Percentiles rank a stretch among this genome's conserved stretches.
These are phyloP conservation scores for Talaromyces piceae DNA, from an alignment of 2,329 filamentous ascomycete species.

Conservation along the genomic window DNA sequence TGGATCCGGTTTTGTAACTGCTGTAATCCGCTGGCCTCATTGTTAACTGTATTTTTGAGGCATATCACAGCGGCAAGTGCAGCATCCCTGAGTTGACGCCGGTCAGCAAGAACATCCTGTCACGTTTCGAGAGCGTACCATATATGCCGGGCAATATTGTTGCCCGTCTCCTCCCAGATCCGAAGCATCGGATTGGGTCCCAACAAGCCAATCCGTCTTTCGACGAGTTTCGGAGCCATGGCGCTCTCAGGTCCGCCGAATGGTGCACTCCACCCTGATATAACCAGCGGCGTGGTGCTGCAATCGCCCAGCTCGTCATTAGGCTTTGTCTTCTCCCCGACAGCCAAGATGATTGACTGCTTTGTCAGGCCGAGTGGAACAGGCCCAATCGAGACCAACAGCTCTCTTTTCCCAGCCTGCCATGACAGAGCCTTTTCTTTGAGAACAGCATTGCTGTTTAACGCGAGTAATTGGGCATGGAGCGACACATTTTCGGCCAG, in stretches of 20 bases:
- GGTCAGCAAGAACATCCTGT: not conserved
- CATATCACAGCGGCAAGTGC: slow-evolving; percentile 51
- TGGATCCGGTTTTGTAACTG: slow-evolving; percentile 18
- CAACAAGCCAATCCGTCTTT: slow-evolving; percentile 46
- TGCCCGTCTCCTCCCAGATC: slow-evolving; percentile 63
- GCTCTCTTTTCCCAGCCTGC: slow-evolving; percentile 28
- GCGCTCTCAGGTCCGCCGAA: slow-evolving; percentile 34
- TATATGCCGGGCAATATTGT: slow-evolving; percentile 64
- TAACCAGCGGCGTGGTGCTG: slow-evolving; percentile 36
- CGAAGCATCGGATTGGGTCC: slow-evolving; percentile 34
- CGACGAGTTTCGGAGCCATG: slow-evolving; percentile 46
- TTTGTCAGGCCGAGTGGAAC: slow-evolving; percentile 17
- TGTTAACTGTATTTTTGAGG: slow-evolving; percentile 38
- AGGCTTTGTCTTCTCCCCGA: slow-evolving; percentile 13
- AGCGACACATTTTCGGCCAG: slow-evolving; percentile 38
- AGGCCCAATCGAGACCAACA: slow-evolving; percentile 25
- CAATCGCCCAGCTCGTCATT: slow-evolving; percentile 17
- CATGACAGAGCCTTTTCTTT: slow-evolving; percentile 22
- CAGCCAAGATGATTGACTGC: slow-evolving; percentile 21
- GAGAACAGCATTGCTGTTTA: slow-evolving; percentile 14
- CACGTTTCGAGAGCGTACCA: slow-evolving; percentile 44
- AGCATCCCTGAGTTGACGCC: slow-evolving; percentile 43
- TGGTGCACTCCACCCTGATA: slow-evolving; percentile 51
- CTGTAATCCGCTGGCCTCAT: slow-evolving; percentile 17
- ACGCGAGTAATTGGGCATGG: slow-evolving; percentile 17